Evolutionary conservation across 192 early-diverging fungal species (phyloP).

Genomic region (Dimargaris xerosporica): DNA sequence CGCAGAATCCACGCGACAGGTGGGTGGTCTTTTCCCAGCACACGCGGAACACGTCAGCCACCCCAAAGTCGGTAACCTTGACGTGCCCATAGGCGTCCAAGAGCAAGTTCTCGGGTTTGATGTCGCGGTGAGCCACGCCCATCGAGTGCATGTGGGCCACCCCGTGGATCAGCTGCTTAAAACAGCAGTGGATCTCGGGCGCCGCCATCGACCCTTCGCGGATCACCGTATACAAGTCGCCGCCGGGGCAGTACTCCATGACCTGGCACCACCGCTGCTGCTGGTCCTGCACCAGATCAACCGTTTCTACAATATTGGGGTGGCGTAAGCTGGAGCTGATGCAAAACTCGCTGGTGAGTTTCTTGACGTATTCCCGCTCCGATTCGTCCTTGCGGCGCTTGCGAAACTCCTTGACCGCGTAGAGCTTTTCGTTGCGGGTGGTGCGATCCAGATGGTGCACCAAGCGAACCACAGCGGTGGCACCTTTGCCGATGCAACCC

Average conservation of each 20-base stretch:
- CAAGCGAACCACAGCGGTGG: conserved; percentile 80
- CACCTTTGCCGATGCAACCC: conserved; percentile 72
- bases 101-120: conserved; percentile 83
- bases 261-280: conserved; percentile 54
- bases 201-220: conserved; percentile 54
- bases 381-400: conserved; percentile 45
- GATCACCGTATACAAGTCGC: conserved; percentile 75
- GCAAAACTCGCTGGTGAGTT: conserved; percentile 71
- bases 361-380: conserved; percentile 63
- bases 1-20: conserved; percentile 60
- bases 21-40: conserved; percentile 28
- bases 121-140: conserved; percentile 86
- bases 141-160: conserved; percentile 75
- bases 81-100: conserved; percentile 55
- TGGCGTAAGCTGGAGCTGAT: conserved; percentile 60
- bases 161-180: conserved; percentile 67
- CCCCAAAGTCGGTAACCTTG: conserved; percentile 96
- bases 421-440: conserved; percentile 27
- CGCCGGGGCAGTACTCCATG: conserved; percentile 84
- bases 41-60: conserved; percentile 70
- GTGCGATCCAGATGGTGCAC: conserved; percentile 55
- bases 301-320: conserved; percentile 60
- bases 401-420: conserved; percentile 69
- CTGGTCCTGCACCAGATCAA: conserved; percentile 58
- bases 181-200: conserved; percentile 74